These are phyloP conservation scores for Aristolochia fimbriata DNA, from an alignment of 164 flowering plant species.

Conservation along the genomic window DNA sequence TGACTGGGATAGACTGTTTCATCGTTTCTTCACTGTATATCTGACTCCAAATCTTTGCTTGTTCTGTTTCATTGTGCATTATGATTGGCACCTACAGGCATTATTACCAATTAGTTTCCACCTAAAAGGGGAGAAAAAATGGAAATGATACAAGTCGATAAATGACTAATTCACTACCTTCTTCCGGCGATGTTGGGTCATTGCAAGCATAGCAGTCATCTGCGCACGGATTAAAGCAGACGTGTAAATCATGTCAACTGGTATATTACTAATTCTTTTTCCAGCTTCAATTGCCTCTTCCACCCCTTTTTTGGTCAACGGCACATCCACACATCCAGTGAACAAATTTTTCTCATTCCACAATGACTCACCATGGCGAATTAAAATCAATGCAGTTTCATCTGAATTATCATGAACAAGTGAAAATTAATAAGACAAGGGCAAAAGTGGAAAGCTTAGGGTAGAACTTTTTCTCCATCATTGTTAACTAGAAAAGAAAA, in stretches of 20 bases:
- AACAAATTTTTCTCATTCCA: conserved; percentile 97
- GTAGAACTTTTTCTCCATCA: too few relatives aligned
- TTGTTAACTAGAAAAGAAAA: background rate
- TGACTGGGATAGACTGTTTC: conserved; percentile 86
- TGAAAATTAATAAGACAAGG: background rate
- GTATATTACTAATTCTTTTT: conserved; percentile 88
- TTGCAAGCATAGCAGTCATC: conserved; percentile 99
- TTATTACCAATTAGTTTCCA: background rate
- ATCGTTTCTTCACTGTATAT: conserved; percentile 83
- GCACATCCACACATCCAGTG: conserved; percentile 98
- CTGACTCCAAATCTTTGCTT: conserved; percentile 81
- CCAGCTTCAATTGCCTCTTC: conserved; percentile 99
- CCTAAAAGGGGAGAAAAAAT: background rate
- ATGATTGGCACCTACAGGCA: conserved; percentile 75
- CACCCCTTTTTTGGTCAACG: conserved; percentile 81
- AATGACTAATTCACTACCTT: conserved; percentile 42
- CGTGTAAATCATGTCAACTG: conserved; percentile 86
- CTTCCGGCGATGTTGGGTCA: conserved; percentile 94
- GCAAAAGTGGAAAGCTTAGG: background rate
- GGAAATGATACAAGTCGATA: background rate
- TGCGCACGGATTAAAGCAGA: conserved; percentile 92
- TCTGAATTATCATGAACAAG: conserved; percentile 22
- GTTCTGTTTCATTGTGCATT: conserved; percentile 74
- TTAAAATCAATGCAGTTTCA: conserved; percentile 81
- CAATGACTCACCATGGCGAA: conserved; percentile 92